Percentiles rank a stretch among this genome's conserved stretches.
Evolutionary conservation across 345 rosid genomes (phyloP).

Genomic region (Populus davidiana): DNA sequence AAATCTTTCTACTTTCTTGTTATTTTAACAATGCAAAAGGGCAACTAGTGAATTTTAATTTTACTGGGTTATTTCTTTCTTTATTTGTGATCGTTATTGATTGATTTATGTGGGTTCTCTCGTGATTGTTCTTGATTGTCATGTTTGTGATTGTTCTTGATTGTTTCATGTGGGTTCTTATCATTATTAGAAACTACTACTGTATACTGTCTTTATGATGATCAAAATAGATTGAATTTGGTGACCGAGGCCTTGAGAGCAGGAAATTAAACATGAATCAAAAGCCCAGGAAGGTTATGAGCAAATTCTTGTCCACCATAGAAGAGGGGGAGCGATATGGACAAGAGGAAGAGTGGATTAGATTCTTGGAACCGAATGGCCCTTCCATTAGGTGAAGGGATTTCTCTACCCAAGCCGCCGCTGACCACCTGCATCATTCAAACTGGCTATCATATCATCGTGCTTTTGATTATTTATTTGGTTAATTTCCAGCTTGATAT

Average conservation of each 20-base stretch:
- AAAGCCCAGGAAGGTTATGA: not conserved
- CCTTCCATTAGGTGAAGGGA: constrained; percentile 78
- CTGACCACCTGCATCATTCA: constrained; percentile 63
- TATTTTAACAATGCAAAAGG: not conserved
- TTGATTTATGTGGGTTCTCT: not conserved
- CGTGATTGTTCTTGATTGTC: not conserved
- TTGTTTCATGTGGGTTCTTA: too few relatives aligned
- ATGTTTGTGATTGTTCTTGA: not conserved
- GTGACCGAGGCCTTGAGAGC: not conserved
- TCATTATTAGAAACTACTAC: too few relatives aligned
- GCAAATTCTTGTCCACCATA: not conserved
- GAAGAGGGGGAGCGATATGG: not conserved
- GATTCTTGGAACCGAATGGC: constrained; percentile 38
- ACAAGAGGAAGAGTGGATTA: not conserved
- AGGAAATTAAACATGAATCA: not conserved
- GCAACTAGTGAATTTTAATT: not conserved
- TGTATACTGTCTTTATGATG: too few relatives aligned
- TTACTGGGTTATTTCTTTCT: not conserved
- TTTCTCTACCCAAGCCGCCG: constrained; percentile 88
- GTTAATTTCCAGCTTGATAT: not conserved
- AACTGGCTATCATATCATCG: not conserved
- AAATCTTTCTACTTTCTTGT: not conserved
- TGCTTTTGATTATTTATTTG: not conserved
- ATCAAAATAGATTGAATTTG: not conserved
- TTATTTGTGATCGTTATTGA: not conserved